Evolutionary conservation across 257 asterid genomes (phyloP), one percentile per base, ranked within the genome.

Genomic region (Henckelia pumila): DNA sequence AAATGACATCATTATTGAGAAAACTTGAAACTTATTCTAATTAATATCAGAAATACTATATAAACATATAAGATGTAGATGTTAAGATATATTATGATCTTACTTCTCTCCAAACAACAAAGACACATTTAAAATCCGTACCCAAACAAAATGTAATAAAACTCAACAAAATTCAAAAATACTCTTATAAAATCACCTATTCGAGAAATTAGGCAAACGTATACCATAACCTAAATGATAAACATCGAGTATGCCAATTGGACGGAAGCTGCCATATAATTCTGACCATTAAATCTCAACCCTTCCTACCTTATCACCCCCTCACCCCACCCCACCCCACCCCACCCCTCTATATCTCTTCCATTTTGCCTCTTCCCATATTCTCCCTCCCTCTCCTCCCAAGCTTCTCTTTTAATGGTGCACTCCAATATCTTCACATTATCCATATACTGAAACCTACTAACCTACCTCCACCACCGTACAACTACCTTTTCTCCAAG

Each of bases 291-390:
- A 77, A 92, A 92, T 87, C 96, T 92, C 96, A 75, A 61, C 98
- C 97, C 95, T 85, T 86, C 96, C 82, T 92, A 77, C 88, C 96
- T 89, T 92, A 92, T 92, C 97, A 73, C 88, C 80, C 79, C 60
- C 59, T n/a, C 37, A 56, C 73, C 71, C 32, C 49, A 56, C 73
- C 63, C 71, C 67, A 33, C 1, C 9, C 8, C 35, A 5, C 35
- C 35, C 1, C 35, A 6, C 35, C 35, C 10, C 64, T 70, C 66
- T 67, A 66, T 79, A 60, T 73, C 76, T 60, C 40, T 68, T 70
- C 56, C 30, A 44, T 40, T 17, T 64, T 61, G 67, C 53, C 10
- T 65, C 71, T 47, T 29, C 64, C 59, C 32, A 37, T 52, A 63
- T 35, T 25, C 56, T 44, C 62, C 47, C 75, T 68, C 68, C 61